Evolutionary conservation across 306 rosid genomes (phyloP).

Genomic region (Prunus dulcis): DNA sequence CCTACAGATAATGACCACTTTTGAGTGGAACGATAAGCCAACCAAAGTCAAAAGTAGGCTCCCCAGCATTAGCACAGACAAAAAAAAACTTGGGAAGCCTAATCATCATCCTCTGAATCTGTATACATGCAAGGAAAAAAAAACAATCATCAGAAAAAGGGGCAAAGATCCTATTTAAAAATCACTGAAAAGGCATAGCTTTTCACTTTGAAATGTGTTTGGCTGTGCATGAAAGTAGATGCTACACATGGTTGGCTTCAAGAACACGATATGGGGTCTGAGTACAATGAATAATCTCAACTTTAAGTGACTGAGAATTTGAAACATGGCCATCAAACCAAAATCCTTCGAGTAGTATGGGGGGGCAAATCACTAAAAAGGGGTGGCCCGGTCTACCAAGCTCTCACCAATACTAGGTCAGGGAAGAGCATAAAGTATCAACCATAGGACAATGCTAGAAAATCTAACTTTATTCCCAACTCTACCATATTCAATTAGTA

Average conservation of each 20-base stretch:
- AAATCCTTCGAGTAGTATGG: neutral
- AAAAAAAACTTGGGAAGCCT: constrained; percentile 30
- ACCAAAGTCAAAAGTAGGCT: constrained; percentile 37
- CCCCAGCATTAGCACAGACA: constrained; percentile 40
- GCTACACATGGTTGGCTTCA: neutral
- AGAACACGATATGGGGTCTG: neutral
- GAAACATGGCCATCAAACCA: neutral
- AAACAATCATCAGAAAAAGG: constrained; percentile 4
- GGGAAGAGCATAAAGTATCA: neutral
- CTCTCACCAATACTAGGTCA: neutral
- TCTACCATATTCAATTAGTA: neutral
- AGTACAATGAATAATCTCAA: constrained; percentile 2
- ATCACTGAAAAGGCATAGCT: neutral
- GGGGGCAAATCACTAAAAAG: neutral
- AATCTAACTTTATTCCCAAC: neutral
- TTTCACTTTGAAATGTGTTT: neutral
- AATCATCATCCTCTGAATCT: constrained; percentile 96
- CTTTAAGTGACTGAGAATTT: neutral
- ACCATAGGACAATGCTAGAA: neutral
- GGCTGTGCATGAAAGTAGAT: neutral
- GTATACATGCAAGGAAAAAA: constrained; percentile 20
- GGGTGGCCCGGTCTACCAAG: neutral
- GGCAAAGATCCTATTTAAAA: neutral
- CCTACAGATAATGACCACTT: constrained; percentile 31
- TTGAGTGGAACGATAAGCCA: constrained; percentile 33